Conservation (phyloP, 768 basidiomycete genomes). For the Dictyophora rubrovolvata region DNA sequence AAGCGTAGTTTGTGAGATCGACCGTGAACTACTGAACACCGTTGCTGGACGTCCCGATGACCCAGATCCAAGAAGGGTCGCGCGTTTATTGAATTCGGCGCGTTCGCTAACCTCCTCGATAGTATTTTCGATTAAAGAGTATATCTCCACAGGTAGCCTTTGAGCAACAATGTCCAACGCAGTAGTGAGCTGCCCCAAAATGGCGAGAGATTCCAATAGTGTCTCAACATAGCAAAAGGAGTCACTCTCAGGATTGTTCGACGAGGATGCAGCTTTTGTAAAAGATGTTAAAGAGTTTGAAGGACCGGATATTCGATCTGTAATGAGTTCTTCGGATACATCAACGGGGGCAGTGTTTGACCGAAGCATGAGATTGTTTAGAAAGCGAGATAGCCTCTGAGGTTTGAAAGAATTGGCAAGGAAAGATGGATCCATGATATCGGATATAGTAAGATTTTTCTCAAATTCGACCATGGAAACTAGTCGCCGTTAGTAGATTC, state of each 20-base stretch:
- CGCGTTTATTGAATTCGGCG: conserved; percentile 62
- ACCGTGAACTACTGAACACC: conserved; percentile 28
- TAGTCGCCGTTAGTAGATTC: conserved; percentile 18
- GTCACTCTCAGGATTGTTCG: conserved; percentile 78
- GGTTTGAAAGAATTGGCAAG: conserved; percentile 31
- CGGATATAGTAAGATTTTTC: conserved; percentile 26
- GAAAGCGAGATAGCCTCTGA: conserved; percentile 49
- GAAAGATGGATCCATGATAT: conserved; percentile 15
- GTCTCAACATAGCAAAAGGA: conserved; percentile 91
- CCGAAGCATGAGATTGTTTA: conserved; percentile 54
- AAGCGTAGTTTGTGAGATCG: conserved; percentile 23
- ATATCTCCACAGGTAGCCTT: conserved; percentile 76
- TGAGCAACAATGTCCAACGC: conserved; percentile 79
- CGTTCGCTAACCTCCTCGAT: conserved; percentile 89
- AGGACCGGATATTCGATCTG: not conserved
- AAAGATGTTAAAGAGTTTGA: not conserved
- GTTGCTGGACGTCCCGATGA: conserved; percentile 37
- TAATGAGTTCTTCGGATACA: conserved; percentile 29
- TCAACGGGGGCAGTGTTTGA: conserved; percentile 75
- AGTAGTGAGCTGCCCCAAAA: conserved; percentile 77
- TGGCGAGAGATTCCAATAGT: conserved; percentile 84
- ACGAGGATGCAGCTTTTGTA: not conserved
- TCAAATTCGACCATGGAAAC: conserved; percentile 63
- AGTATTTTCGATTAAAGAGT: conserved; percentile 73
- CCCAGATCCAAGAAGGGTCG: conserved; percentile 25